phyloP scores from a whole-genome alignment of 139 green algal species.

The Auxenochlorella pyrenoidosa region DNA sequence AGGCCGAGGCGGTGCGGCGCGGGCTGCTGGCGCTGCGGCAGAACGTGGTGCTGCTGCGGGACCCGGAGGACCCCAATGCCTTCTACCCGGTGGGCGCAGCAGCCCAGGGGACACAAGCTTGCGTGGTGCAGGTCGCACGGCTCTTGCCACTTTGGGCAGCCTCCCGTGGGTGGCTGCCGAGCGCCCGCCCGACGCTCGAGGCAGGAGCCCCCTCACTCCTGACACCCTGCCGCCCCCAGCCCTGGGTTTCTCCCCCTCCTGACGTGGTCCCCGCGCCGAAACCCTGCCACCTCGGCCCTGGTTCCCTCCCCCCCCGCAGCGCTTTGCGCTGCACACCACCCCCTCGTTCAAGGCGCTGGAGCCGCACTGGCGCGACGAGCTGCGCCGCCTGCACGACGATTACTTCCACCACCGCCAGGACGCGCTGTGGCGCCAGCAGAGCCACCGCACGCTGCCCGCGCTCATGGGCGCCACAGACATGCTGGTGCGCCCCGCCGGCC shows the following conservation, averaged over 20 bases:
- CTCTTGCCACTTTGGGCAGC: no score
- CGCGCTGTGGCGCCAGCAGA: conserved; percentile 81
- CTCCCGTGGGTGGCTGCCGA: no score
- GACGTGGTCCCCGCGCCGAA: no score
- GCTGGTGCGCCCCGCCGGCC: conserved; percentile 57
- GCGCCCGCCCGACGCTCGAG: no score
- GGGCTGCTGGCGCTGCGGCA: conserved; percentile 85
- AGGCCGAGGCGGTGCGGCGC: conserved; percentile 45
- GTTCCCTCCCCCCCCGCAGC: conserved; percentile 25
- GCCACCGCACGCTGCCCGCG: conserved; percentile 85
- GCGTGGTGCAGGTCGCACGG: no score
- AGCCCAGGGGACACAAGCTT: not conserved
- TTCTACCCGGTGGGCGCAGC: conserved; percentile 70
- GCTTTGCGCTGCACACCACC: conserved; percentile 82
- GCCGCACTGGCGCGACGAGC: conserved; percentile 58
- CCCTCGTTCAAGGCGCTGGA: conserved; percentile 82
- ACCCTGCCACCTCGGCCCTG: not conserved
- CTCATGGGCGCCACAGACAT: conserved; percentile 86
- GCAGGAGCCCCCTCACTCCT: no score
- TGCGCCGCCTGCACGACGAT: conserved; percentile 86
- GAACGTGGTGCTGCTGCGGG: conserved; percentile 88
- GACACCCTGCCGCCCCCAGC: no score
- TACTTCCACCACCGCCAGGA: conserved; percentile 86
- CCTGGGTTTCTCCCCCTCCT: no score
- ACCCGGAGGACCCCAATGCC: conserved; percentile 66